phyloP scores from a whole-genome alignment of 2,329 filamentous ascomycete species.

The Fusarium sp. region DNA sequence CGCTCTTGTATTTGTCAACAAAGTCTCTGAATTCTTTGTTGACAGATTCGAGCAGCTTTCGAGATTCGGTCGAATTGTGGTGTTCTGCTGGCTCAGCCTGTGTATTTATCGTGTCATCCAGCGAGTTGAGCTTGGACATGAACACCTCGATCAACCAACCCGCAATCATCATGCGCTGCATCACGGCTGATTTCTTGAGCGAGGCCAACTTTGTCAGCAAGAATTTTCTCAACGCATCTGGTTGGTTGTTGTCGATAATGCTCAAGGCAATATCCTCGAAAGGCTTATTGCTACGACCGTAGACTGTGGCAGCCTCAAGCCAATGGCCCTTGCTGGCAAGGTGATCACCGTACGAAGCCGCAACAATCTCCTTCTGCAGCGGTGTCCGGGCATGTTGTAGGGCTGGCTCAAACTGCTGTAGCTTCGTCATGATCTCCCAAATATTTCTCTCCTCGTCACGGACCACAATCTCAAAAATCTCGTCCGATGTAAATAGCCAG shows the following conservation, averaged over 20 bases:
- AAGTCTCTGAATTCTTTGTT: constrained; percentile 90
- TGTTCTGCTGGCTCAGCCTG: constrained; percentile 84
- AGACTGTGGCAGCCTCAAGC: constrained; percentile 87
- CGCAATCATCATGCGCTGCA: constrained; percentile 96
- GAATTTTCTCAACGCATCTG: constrained; percentile 92
- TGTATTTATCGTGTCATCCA: constrained; percentile 94
- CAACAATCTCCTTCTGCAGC: constrained; percentile 88
- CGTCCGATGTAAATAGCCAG: constrained; percentile 92
- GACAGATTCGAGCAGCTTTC: constrained; percentile 77
- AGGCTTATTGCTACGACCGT: constrained; percentile 94
- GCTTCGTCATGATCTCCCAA: constrained; percentile 92
- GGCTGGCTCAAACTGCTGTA: constrained; percentile 89
- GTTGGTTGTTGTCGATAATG: constrained; percentile 90
- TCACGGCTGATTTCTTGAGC: constrained; percentile 84
- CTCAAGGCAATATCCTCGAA: constrained; percentile 95
- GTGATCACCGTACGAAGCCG: constrained; percentile 91
- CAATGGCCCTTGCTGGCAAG: constrained; percentile 85
- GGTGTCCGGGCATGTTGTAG: constrained; percentile 85
- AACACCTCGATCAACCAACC: constrained; percentile 96
- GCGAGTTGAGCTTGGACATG: constrained; percentile 94
- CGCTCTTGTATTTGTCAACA: constrained; percentile 83
- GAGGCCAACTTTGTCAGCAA: constrained; percentile 84
- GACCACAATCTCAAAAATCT: constrained; percentile 94
- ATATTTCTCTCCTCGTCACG: constrained; percentile 92
- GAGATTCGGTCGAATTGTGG: constrained; percentile 76